Percentiles rank a stretch among this genome's conserved stretches.
Conservation (phyloP, 192 early-diverging fungal species). For the Gigaspora rosea region DNA sequence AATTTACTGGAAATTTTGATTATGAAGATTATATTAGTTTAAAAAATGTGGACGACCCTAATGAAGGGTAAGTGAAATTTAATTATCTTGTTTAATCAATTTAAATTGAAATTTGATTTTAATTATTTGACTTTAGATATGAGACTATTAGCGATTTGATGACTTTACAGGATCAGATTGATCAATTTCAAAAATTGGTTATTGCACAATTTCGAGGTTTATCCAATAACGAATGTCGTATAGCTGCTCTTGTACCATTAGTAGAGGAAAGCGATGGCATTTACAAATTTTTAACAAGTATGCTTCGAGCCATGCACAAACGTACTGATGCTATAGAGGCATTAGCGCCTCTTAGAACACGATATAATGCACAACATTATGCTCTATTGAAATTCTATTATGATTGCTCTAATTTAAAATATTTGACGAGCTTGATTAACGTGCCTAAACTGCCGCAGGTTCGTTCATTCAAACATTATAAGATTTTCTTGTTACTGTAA, state of each 20-base stretch:
- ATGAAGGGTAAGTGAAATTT: conserved; percentile 77
- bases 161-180: conserved; percentile 87
- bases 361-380: conserved; percentile 87
- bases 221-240: conserved; percentile 92
- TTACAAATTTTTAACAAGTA: conserved; percentile 93
- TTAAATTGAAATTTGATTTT: not conserved
- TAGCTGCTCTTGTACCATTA: conserved; percentile 93
- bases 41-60: conserved; percentile 94
- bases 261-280: conserved; percentile 95
- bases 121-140: conserved; percentile 56
- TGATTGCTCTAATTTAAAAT: conserved; percentile 85
- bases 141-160: conserved; percentile 96
- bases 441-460: conserved; percentile 80
- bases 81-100: not conserved
- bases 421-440: conserved; percentile 89
- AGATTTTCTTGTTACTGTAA: not conserved
- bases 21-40: conserved; percentile 96
- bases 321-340: conserved; percentile 85
- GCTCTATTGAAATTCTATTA: conserved; percentile 87
- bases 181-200: conserved; percentile 88
- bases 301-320: conserved; percentile 95
- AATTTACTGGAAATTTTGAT: conserved; percentile 94
- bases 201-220: conserved; percentile 79
- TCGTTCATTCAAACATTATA: not conserved
- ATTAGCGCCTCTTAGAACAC: conserved; percentile 80